Conservation (phyloP, 331 rosid genomes). For the Malus hybrid region DNA sequence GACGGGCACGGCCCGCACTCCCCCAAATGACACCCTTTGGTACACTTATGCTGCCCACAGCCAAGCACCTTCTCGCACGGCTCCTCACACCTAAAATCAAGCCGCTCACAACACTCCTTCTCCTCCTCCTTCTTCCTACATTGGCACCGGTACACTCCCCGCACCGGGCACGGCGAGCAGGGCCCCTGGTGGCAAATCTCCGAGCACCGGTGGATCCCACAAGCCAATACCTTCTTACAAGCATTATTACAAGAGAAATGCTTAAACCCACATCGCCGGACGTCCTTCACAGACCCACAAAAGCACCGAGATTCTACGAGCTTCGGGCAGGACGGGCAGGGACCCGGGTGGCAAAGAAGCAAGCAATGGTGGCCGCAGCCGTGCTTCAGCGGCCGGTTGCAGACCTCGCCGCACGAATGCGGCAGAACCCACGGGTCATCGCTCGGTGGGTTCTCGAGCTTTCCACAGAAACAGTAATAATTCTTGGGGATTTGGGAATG, state of each 20-base stretch:
- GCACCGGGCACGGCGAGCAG: conserved; percentile 62
- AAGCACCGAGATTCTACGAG: conserved; percentile 61
- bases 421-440: conserved; percentile 95
- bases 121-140: conserved; percentile 66
- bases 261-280: conserved; percentile 71
- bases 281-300: conserved; percentile 55
- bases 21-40: conserved; percentile 69
- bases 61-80: conserved; percentile 54
- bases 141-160: conserved; percentile 41
- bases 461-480: conserved; percentile 77
- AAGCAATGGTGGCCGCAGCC: conserved; percentile 76
- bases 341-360: conserved; percentile 90
- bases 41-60: conserved; percentile 77
- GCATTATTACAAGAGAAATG: conserved; percentile 48
- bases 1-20: conserved; percentile 76
- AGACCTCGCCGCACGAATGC: conserved; percentile 88
- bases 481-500: conserved; percentile 56
- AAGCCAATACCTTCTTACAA: conserved; percentile 54
- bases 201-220: conserved; percentile 52
- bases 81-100: conserved; percentile 39
- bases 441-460: conserved; percentile 60
- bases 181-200: conserved; percentile 64
- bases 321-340: conserved; percentile 94
- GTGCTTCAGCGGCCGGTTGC: conserved; percentile 60
- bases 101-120: conserved; percentile 67